Evolutionary conservation across 805 yeast species (phyloP).

Genomic region (Sungouiella blattae): DNA sequence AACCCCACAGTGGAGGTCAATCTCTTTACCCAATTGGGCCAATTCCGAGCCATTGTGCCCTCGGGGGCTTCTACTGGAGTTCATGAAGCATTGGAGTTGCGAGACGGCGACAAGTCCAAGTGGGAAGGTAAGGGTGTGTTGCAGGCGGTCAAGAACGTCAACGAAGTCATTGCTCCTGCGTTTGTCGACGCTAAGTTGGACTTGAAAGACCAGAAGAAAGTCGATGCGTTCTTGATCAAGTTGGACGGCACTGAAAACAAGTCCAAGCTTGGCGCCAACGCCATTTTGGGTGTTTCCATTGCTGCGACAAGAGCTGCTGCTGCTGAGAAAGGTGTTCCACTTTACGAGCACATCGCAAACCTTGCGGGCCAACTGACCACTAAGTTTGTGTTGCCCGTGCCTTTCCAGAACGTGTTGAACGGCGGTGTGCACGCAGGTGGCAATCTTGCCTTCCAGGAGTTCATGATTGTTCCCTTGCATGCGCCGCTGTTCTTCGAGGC

Average conservation of each 20-base stretch:
- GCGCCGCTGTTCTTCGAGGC: conserved; percentile 19
- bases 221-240: conserved; percentile 15
- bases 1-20: conserved; percentile 24
- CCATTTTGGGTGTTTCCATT: conserved; percentile 20
- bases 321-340: conserved; percentile 16
- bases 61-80: conserved; percentile 23
- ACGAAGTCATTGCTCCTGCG: conserved; percentile 18
- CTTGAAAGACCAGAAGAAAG: conserved; percentile 11
- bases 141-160: conserved; percentile 19
- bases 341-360: conserved; percentile 18
- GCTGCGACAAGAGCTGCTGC: conserved; percentile 22
- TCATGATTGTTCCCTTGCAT: conserved; percentile 20
- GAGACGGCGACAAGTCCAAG: conserved; percentile 20
- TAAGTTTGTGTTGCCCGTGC: conserved; percentile 19
- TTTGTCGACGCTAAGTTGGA: conserved; percentile 12
- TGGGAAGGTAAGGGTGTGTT: conserved; percentile 23
- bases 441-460: conserved; percentile 22
- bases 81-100: conserved; percentile 20
- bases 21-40: conserved; percentile 15
- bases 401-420: conserved; percentile 21
- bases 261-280: conserved; percentile 21
- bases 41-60: conserved; percentile 20
- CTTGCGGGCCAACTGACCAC: conserved; percentile 9
- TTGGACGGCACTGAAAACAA: conserved; percentile 21
- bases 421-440: conserved; percentile 25